Conservation (phyloP, 768 basidiomycete genomes). For the Phlebiopsis gigantea region DNA sequence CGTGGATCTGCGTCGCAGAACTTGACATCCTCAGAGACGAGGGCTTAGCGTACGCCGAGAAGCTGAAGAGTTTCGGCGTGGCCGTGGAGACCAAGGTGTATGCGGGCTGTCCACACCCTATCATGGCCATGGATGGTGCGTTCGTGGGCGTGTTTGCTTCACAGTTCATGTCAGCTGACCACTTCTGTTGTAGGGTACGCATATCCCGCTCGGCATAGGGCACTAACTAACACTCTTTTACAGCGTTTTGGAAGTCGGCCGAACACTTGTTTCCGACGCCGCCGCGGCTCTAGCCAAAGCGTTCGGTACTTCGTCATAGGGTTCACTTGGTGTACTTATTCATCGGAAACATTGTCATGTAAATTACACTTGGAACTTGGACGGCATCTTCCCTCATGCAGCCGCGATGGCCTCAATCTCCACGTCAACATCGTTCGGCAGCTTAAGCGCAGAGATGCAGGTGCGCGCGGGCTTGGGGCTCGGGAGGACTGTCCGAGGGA, state of each 20-base stretch:
- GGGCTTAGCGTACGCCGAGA: constrained; percentile 57
- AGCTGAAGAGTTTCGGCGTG: constrained; percentile 47
- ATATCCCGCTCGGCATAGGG: not conserved
- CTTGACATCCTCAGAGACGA: constrained; percentile 65
- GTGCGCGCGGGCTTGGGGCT: constrained; percentile 67
- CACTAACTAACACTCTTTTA: not conserved
- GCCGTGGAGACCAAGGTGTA: constrained; percentile 52
- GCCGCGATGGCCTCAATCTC: constrained; percentile 72
- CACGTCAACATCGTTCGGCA: constrained; percentile 65
- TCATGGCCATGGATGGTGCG: constrained; percentile 73
- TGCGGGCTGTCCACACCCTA: constrained; percentile 61
- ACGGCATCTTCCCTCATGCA: not conserved
- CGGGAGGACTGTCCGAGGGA: constrained; percentile 34
- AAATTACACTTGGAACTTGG: not conserved
- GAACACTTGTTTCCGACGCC: constrained; percentile 34
- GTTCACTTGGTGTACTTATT: not conserved
- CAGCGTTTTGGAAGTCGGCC: constrained; percentile 34
- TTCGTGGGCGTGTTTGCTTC: no score
- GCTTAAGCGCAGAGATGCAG: constrained; percentile 66
- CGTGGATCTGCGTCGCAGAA: constrained; percentile 63
- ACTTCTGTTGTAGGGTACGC: not conserved
- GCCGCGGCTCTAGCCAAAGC: constrained; percentile 28
- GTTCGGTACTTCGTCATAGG: constrained; percentile 21
- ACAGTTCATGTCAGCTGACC: constrained; percentile 7
- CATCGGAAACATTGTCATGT: not conserved